Evolutionary conservation across 805 yeast genomes (phyloP), one percentile per base, ranked within the genome.

Genomic region (Cyberlindnera misumaiensis): DNA sequence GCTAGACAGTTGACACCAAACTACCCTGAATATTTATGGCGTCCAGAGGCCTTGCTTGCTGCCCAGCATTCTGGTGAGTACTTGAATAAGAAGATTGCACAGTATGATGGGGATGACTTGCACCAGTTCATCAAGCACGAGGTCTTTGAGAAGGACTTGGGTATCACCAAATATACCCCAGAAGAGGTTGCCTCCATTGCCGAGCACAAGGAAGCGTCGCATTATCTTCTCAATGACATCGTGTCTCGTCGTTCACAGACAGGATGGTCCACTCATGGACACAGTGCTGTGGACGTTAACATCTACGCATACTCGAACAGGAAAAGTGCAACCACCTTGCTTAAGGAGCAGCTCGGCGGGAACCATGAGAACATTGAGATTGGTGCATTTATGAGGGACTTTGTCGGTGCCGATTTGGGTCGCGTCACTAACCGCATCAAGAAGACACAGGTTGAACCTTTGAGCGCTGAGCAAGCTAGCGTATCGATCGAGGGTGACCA

Each of bases 201-300:
- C 17, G 42, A 56, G 3, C 51, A 65, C 35, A 53, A 56, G 30
- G 46, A 48, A 1, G 49, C 54, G 30, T 53, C 68, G 2, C 58
- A 53, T 32, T 77, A 77, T 43, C 62, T 68, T 29, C 59, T 87
- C 40, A 82, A 84, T 53, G 70, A 78, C 39, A 73, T 89, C 73
- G 73, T 87, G 10, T 83, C 95, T 1, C 53, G 63, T n/a, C 75
- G 95, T 46, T 87, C 97, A 0, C 83, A 83, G 59, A 76, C 87
- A 13, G 97, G 96, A n/a, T 89, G 96, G 96, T 72, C 95, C 9
- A 89, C 97, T 0, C 95, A 87, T 53, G 97, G 97, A 24, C 97
- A 89, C 60, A 80, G 95, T 15, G 96, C 96, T 0, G 96, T 89
- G 12, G 97, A 89, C 60, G 96, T 89, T 28, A 89, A 90, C 54